Percentiles rank a stretch among this genome's conserved stretches.
Evolutionary conservation across 2,329 filamentous ascomycete genomes (phyloP).

Genomic region (Diaporthe sp.): DNA sequence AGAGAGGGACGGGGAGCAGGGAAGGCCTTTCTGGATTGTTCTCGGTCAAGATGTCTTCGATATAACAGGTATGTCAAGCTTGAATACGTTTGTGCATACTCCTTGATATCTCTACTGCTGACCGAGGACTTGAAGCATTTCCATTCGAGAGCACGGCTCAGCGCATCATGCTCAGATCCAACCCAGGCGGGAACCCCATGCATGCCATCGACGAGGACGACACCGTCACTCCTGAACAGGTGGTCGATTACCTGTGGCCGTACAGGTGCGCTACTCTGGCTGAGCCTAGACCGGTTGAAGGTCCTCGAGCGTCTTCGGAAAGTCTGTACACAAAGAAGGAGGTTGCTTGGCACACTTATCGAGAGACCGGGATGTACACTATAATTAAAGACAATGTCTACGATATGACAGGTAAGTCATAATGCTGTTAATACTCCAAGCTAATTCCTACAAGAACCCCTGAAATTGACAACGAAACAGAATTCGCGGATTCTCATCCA

Average conservation of each 20-base stretch:
- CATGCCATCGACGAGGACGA: neutral
- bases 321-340: neutral
- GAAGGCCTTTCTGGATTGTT: neutral
- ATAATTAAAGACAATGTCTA: neutral
- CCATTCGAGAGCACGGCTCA: neutral
- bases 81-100: fast-evolving
- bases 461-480: neutral
- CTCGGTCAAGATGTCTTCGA: neutral
- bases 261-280: neutral
- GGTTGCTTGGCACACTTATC: slow-evolving; percentile 17
- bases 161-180: neutral
- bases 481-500: neutral
- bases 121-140: neutral
- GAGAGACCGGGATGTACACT: slow-evolving; percentile 1
- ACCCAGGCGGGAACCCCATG: slow-evolving; percentile 4
- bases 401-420: neutral
- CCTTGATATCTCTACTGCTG: neutral
- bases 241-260: neutral
- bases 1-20: neutral
- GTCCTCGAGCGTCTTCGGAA: neutral
- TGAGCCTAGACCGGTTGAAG: neutral
- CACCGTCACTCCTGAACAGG: neutral
- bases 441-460: fast-evolving
- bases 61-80: neutral
- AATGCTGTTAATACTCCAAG: fast-evolving